Evolutionary conservation across 2,329 filamentous ascomycete genomes (phyloP).

Genomic region (Neofusicoccum laricinum): DNA sequence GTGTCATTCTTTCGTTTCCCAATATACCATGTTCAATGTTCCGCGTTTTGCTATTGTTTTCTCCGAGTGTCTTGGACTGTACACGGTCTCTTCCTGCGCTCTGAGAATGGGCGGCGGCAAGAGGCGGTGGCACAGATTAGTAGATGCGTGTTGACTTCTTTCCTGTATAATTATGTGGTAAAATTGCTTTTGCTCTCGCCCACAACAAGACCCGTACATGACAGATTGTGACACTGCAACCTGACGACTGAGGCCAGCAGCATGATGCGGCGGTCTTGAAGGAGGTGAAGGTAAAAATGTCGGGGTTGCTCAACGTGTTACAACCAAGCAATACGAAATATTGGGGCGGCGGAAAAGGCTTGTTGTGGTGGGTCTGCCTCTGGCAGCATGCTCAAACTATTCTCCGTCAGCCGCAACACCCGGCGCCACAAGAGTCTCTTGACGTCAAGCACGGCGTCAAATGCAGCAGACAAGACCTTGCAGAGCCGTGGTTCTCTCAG

Average conservation of each 20-base stretch:
- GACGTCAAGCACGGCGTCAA: neutral
- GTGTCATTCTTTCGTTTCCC: slow-evolving; percentile 16
- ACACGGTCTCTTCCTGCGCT: neutral
- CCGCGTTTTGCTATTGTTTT: neutral
- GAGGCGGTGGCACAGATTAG: neutral
- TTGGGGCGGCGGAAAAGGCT: neutral
- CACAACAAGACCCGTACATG: neutral
- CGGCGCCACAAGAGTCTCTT: neutral
- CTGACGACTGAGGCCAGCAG: neutral
- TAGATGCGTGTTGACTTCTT: slow-evolving; percentile 2
- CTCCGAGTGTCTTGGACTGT: neutral
- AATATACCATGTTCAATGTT: slow-evolving; percentile 17
- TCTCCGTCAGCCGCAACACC: neutral
- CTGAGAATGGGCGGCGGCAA: neutral
- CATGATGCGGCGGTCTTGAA: neutral
- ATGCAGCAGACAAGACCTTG: neutral
- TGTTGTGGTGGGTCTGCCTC: neutral
- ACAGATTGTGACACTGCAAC: neutral
- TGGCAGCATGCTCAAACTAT: neutral
- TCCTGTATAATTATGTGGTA: slow-evolving; percentile 13
- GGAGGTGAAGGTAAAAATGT: neutral
- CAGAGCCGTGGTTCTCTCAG: neutral
- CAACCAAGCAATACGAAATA: neutral
- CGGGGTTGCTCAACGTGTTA: neutral
- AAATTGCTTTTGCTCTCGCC: slow-evolving; percentile 14